Percentiles rank a stretch among this genome's conserved stretches.
Evolutionary conservation across 2,329 filamentous ascomycete species (phyloP).

Genomic region (Hortaea werneckii): DNA sequence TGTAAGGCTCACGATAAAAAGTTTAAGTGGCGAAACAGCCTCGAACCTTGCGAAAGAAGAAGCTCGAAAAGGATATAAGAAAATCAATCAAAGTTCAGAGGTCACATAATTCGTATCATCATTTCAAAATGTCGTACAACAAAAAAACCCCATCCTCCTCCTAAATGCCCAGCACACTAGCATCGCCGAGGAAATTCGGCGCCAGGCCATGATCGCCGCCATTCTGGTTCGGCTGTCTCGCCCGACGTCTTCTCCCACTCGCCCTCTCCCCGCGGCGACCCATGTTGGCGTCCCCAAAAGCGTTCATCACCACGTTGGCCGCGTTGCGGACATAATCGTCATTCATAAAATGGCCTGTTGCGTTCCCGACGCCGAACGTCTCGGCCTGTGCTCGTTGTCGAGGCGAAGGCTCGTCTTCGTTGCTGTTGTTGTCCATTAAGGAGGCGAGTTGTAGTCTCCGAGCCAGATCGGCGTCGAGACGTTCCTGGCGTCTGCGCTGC

Average conservation of each 20-base stretch:
- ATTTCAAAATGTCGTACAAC: too few species aligned
- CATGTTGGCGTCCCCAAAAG: slow-evolving; percentile 22
- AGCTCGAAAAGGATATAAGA: too few species aligned
- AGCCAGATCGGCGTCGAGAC: slow-evolving; percentile 41
- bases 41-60: too few species aligned
- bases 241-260: slow-evolving; percentile 17
- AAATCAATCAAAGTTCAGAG: too few species aligned
- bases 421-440: slow-evolving; percentile 21
- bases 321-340: slow-evolving; percentile 42
- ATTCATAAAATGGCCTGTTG: slow-evolving; percentile 50
- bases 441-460: slow-evolving; percentile 40
- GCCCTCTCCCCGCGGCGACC: slow-evolving; percentile 22
- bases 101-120: too few species aligned
- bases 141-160: too few species aligned
- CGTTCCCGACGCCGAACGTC: slow-evolving; percentile 38
- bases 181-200: slow-evolving; percentile 25
- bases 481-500: slow-evolving; percentile 34
- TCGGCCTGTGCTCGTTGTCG: slow-evolving; percentile 26
- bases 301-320: slow-evolving; percentile 22
- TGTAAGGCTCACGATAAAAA: too few species aligned
- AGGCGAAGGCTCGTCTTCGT: slow-evolving; percentile 11
- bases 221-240: slow-evolving; percentile 8
- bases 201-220: slow-evolving; percentile 17
- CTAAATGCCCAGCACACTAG: slow-evolving; percentile 22
- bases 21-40: too few species aligned